Evolutionary conservation across 1,284 basidiomycete genomes (phyloP), one percentile per base, ranked within the genome.

Genomic region (Caloboletus firmus): DNA sequence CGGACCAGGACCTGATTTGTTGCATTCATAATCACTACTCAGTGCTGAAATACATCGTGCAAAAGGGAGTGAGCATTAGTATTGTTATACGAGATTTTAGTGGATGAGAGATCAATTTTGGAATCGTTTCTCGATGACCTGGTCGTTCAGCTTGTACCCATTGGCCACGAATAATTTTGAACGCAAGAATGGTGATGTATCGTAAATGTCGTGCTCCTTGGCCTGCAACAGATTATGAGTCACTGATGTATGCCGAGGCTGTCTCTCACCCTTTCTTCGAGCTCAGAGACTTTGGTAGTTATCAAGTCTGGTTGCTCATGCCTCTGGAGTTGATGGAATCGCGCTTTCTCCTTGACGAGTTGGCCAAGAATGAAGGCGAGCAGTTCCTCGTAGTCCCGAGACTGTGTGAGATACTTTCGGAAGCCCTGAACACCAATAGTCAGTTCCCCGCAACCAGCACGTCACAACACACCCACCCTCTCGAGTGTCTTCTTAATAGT

Each of bases 401-500:
- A 89, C 66, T 95, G 91, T 46, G 95, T 93, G 42, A 99, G 82
- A 71, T 99, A 99, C 74, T 98, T 98, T 59, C 96, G 84, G 88
- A 98, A 96, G 52, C 92, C 87, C 91, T 95, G 60, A 28, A 47
- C 45, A 55, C 31, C 40, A 49, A 57, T 51, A 50, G 40, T 72
- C 26, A 72, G 55, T 10, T 12, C 13, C 45, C 24, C 17, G 46
- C 11, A 49, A 44, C 40, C n/a, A 18, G 9, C 34, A 36, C 12
- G 4, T 44, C 35, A 31, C 28, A 12, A 1, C 12, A 22, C 22
- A 80, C 89, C 57, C 65, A 95, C 94, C 64, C 97, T 80, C 74
- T 99, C 93, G 41, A 99, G 79, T 17, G 95, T 95, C 78, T 93
- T 96, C 81, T 98, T 98, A 76, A 99, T 95, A 57, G 91, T 94